Evolutionary conservation across 202 grass and related monocot species (phyloP).

Genomic region (Brachypodium distachyon): DNA sequence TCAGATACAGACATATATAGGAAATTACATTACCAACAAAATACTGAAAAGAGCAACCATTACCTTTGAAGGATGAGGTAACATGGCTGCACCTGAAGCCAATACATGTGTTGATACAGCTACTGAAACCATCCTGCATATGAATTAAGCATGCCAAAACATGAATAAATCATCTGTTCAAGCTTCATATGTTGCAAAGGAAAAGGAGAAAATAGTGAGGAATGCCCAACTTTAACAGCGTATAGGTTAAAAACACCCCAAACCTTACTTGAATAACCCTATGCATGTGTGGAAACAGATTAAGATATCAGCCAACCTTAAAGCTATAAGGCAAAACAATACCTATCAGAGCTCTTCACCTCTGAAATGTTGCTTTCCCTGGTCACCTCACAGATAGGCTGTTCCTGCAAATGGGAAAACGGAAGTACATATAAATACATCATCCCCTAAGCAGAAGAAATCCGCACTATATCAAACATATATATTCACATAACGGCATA

Average conservation of each 20-base stretch:
- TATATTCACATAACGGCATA: not conserved
- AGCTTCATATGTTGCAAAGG: not conserved
- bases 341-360: conserved; percentile 45
- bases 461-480: not conserved
- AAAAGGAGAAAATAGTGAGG: conserved; percentile 9
- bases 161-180: not conserved
- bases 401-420: conserved; percentile 30
- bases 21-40: not conserved
- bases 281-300: conserved; percentile 10
- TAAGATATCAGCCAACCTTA: not conserved
- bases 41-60: not conserved
- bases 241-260: not conserved
- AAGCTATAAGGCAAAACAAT: conserved; percentile 19
- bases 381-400: conserved; percentile 20
- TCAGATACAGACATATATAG: too few species aligned
- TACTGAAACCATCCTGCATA: conserved; percentile 44
- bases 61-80: conserved; percentile 99
- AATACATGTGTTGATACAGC: conserved; percentile 42
- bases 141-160: conserved; percentile 22
- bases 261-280: not conserved
- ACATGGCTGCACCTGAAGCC: conserved; percentile 76
- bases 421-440: not conserved
- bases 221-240: not conserved
- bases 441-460: not conserved
- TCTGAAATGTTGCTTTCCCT: conserved; percentile 16